These are phyloP conservation scores for Celoporthe dispersa DNA, from an alignment of 2,329 filamentous ascomycete species.

Conservation along the genomic window DNA sequence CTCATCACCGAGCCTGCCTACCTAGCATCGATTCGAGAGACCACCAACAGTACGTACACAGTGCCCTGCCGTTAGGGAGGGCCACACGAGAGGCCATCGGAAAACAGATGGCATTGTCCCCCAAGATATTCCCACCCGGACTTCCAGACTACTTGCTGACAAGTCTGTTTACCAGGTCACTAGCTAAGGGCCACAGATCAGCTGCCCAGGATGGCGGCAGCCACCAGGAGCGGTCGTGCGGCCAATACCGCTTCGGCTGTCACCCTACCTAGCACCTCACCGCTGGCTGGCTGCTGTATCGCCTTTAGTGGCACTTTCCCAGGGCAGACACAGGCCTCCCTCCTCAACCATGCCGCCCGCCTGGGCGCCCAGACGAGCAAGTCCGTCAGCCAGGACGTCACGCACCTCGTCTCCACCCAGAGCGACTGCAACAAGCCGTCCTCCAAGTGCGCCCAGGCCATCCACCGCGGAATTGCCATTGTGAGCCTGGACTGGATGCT, in stretches of 20 bases:
- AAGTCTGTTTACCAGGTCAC: too few relatives aligned
- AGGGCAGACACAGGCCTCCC: slow-evolving; percentile 52
- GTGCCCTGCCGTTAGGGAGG: too few relatives aligned
- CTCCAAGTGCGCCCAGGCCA: slow-evolving; percentile 56
- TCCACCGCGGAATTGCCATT: slow-evolving; percentile 54
- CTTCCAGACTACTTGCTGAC: neutral
- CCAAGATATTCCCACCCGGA: neutral
- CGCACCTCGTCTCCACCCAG: slow-evolving; percentile 61
- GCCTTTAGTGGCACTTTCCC: slow-evolving; percentile 66
- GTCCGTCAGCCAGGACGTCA: slow-evolving; percentile 54
- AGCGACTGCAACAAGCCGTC: slow-evolving; percentile 55
- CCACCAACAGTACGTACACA: neutral
- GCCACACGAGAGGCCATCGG: neutral
- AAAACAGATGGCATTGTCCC: neutral
- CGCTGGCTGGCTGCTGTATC: slow-evolving; percentile 55
- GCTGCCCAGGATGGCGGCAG: slow-evolving; percentile 18
- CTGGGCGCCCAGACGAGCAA: slow-evolving; percentile 56
- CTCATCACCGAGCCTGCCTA: neutral
- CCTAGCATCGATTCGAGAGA: neutral
- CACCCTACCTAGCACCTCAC: slow-evolving; percentile 29
- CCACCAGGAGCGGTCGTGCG: slow-evolving; percentile 23
- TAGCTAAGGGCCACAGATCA: neutral
- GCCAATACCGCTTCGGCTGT: slow-evolving; percentile 28
- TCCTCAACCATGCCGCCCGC: slow-evolving; percentile 50
- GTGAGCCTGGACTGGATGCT: slow-evolving; percentile 66